Evolutionary conservation across 2,329 filamentous ascomycete species (phyloP).

Genomic region (Apiospora koreana): DNA sequence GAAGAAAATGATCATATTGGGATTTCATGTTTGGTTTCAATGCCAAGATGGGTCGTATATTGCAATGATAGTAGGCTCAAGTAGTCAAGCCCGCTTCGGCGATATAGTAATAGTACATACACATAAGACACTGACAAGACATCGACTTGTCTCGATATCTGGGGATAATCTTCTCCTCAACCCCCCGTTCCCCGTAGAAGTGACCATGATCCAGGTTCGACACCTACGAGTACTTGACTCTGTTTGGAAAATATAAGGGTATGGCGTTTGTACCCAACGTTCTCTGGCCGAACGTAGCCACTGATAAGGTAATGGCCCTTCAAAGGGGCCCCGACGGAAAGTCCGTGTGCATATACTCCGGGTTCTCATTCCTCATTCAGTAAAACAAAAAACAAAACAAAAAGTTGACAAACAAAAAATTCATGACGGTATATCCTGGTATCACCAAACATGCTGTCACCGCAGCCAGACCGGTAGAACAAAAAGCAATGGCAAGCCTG

Average conservation of each 20-base stretch:
- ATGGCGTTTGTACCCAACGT: background rate
- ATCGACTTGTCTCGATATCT: background rate
- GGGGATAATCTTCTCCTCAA: background rate
- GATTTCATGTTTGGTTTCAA: background rate
- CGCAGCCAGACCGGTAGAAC: background rate
- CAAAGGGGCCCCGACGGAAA: background rate
- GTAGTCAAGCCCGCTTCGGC: background rate
- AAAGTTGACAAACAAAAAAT: background rate
- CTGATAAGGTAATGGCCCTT: background rate
- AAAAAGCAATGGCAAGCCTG: background rate
- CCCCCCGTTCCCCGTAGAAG: background rate
- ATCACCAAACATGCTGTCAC: slow-evolving; percentile 9
- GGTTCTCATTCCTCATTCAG: background rate
- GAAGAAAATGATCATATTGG: background rate
- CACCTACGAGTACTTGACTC: background rate
- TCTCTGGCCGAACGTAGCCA: background rate
- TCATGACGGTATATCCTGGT: slow-evolving; percentile 7
- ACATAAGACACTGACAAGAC: background rate
- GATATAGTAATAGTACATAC: background rate
- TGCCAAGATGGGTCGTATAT: slow-evolving; percentile 2
- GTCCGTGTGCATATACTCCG: background rate
- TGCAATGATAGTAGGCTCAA: background rate
- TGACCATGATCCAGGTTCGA: background rate
- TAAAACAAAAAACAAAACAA: background rate
- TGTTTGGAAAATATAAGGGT: background rate